phyloP scores from a whole-genome alignment of 495 filamentous ascomycete genomes.

The Lasiosphaeris hirsuta region DNA sequence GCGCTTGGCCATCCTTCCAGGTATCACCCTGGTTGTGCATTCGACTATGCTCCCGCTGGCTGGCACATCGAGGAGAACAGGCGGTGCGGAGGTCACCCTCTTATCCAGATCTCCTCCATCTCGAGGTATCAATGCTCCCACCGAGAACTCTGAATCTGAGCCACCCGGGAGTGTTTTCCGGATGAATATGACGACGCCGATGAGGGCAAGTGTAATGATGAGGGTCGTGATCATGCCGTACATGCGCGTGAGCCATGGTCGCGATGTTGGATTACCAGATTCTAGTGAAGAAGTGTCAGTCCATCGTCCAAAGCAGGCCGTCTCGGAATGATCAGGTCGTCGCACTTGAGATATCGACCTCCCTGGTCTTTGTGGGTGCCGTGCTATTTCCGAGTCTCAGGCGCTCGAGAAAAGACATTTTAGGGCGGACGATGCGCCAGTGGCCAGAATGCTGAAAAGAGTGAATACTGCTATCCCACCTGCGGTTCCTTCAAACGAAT shows the following conservation, averaged over 20 bases:
- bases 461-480: no score
- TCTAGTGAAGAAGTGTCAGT: background rate
- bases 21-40: background rate
- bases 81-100: background rate
- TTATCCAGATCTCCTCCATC: background rate
- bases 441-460: no score
- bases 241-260: constrained; percentile 10
- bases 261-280: constrained; percentile 10
- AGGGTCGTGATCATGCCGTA: constrained; percentile 9
- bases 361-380: no score
- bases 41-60: background rate
- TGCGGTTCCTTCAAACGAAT: no score
- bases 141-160: constrained; percentile 1
- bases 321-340: no score
- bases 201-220: constrained; percentile 9
- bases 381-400: no score
- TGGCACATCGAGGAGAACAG: background rate
- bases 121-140: background rate
- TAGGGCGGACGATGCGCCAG: no score
- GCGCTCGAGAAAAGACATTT: no score
- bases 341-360: no score
- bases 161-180: constrained; percentile 8
- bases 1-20: background rate
- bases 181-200: constrained; percentile 15
- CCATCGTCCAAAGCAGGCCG: no score